Base-by-base conservation (phyloP, 2,329 filamentous ascomycete species). In the Xenosphaeropsis pyriputrescens region DNA sequence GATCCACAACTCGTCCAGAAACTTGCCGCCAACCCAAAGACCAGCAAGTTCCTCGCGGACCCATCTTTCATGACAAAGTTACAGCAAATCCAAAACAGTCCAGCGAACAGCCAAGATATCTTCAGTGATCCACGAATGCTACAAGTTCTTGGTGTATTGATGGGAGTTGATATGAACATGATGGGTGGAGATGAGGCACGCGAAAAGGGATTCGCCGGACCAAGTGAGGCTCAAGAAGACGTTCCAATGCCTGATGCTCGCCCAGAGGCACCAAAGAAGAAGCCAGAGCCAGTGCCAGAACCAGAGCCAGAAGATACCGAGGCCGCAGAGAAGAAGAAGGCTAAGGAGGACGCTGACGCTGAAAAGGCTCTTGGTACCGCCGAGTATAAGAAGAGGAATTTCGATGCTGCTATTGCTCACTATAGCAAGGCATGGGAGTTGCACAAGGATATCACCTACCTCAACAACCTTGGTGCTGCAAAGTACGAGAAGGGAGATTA, bases 371-470 rank as follows among this genome's bases (percentile, higher is more conserved):
- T 93, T 40, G 91, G 91, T 41, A 98, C 89, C 12, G 85, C 91
- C 50, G 79, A 80, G 59, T 98, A 98, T 72, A 98, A 98, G 79
- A 96, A 96, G 74, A 80, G 85, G 49, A 79, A 95, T 56, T 95
- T 98, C 49, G 91, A 96, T 52, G 77, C 82, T 54, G 91, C 91
- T 36, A 95, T 98, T 52, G 75, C 79, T 55, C 85, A 98, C 65
- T 98, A 98, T 68, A 73, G 61, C 57, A 93, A 93, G 59, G 91
- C 91, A 0, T 98, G 91, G 91, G 88, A 94, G 42, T 61, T 83
- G 30, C 70, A 85, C 73, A 91, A 95, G 69, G 91, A 98, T 53
- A 93, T 98, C 53, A 91, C 89, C 13, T 98, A 98, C 63, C 71
- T 96, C 42, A 98, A 93, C 67, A 98, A 98, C 63, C 72, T 93